Conservation (phyloP, 495 filamentous ascomycete species). For the Friedmanniomyces simplex region DNA sequence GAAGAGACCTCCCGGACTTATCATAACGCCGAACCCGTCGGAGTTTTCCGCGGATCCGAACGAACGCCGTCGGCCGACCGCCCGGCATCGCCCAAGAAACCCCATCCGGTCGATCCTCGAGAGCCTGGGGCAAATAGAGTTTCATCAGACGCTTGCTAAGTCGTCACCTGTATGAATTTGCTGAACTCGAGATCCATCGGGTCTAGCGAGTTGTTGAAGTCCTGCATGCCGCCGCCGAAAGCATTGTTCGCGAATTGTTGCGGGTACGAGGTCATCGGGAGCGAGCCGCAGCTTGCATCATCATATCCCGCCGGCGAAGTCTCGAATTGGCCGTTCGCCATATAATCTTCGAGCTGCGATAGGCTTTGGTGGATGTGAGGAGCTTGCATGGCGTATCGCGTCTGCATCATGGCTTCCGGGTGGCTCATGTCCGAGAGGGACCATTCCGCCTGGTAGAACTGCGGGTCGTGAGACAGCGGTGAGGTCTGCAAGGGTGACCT, state of each 20-base stretch:
- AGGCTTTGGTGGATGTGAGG: not conserved
- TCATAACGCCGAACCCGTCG: not conserved
- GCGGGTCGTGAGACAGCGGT: constrained; percentile 7
- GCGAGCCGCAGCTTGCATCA: not conserved
- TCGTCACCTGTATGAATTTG: not conserved
- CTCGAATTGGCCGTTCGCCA: not conserved
- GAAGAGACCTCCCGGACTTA: not conserved
- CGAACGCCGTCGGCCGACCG: not conserved
- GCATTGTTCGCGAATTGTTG: not conserved
- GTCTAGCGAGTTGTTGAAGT: not conserved
- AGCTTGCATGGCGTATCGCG: constrained; percentile 3
- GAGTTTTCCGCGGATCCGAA: not conserved
- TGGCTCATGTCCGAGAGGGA: constrained; percentile 1
- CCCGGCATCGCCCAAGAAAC: not conserved
- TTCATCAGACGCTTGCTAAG: not conserved
- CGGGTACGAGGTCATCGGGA: not conserved
- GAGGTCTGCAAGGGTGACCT: not conserved
- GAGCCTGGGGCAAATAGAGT: not conserved
- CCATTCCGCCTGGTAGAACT: constrained; percentile 17
- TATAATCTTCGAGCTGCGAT: not conserved
- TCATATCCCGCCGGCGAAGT: not conserved
- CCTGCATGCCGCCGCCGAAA: not conserved
- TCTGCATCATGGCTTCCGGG: constrained; percentile 2
- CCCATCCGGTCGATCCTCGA: not conserved
- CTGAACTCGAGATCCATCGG: constrained; percentile 7